Base-by-base conservation (phyloP, 2,329 filamentous ascomycete species). In the Sporothrix protearum region DNA sequence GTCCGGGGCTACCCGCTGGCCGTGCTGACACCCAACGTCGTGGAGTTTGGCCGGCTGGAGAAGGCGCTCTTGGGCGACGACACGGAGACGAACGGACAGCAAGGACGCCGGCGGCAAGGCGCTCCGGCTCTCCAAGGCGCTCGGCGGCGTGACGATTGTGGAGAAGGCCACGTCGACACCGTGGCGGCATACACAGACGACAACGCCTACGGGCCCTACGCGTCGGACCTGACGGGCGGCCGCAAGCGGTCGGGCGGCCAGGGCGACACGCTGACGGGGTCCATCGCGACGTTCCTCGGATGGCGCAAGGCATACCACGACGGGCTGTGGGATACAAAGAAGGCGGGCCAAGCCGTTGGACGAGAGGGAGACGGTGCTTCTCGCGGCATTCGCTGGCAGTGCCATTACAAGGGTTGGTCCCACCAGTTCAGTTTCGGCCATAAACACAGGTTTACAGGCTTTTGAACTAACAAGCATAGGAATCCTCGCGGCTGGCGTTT, bases 1-100 rank as follows among this genome's bases (percentile, higher is more conserved):
- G 88, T 99, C 1, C 86, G 88, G 28, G 94, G 94, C 0, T 98
- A 95, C 82, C 86, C 85, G 63, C 88, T 92, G 73, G 96, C 93
- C 69, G 93, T 99, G 69, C 82, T 99, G 71, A 99, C 96, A 55
- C 96, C 96, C 1, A 99, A 99, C 75, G 91, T 97, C 0, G 93
- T 97, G 4, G 96, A 99, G 80, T 98, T 98, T 78, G 89, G 87
- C 1, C 85, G 94, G 14, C 80, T 99, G 55, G 94, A 93, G 72
- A 91, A 93, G 80, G 86, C 89, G 1, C 85, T 96, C 72, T 88
- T 70, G 87, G 93, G 82, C 4, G 53, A 45, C 25, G 68, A 86
- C 7, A 75, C 78, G 1, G 84, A 87, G 0, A 33, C 76, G 77
- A 0, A 78, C 77, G 77, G 0, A 78, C 77, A 0, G 73, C 36